Evolutionary conservation across 306 rosid species (phyloP).

Genomic region (Leucaena leucocephala): DNA sequence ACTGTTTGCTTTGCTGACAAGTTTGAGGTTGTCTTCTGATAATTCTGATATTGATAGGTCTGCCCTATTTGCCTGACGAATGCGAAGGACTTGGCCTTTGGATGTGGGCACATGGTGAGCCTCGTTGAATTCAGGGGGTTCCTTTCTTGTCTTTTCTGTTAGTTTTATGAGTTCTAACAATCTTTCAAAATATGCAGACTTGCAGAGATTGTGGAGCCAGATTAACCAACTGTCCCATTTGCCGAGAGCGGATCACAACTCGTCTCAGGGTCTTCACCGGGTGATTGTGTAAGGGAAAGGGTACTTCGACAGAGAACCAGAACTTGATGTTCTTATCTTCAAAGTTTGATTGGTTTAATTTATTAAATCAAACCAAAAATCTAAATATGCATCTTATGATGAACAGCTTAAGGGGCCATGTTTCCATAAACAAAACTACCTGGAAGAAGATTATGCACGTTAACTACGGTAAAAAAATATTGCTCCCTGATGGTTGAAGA

Average conservation of each 20-base stretch:
- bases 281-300: conserved; percentile 39
- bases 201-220: conserved; percentile 81
- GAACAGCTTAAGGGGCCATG: no score
- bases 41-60: conserved; percentile 40
- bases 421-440: neutral
- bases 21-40: conserved; percentile 16
- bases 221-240: conserved; percentile 72
- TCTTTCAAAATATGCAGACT: conserved; percentile 50
- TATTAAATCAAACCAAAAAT: neutral
- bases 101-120: conserved; percentile 91
- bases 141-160: neutral
- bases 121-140: neutral
- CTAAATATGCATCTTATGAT: neutral
- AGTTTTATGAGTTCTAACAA: neutral
- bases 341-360: neutral
- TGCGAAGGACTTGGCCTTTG: conserved; percentile 74
- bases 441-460: neutral
- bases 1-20: conserved; percentile 2
- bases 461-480: neutral
- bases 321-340: neutral
- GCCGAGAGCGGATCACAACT: conserved; percentile 66
- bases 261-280: conserved; percentile 79
- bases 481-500: conserved; percentile 24
- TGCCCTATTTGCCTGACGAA: conserved; percentile 88
- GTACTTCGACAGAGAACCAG: neutral